A percentile compares a stretch with the other conserved stretches of the same genome.
phyloP scores from a whole-genome alignment of 208 protist species.

The Acanthamoeba comandoni region DNA sequence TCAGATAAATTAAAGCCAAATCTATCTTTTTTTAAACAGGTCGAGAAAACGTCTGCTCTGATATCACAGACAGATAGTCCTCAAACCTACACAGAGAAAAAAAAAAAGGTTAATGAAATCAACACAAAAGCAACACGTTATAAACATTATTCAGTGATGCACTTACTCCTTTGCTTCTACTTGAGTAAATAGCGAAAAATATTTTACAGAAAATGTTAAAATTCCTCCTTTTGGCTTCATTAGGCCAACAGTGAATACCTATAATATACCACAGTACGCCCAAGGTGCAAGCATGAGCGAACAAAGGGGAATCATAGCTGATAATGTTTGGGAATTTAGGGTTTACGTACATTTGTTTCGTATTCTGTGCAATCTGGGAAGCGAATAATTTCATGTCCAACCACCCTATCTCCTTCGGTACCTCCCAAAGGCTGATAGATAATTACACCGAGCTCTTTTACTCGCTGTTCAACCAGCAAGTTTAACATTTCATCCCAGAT shows the following conservation, averaged over 20 bases:
- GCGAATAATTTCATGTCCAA: not conserved
- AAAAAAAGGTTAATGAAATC: not conserved
- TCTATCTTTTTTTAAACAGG: slow-evolving; percentile 47
- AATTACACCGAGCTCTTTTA: not conserved
- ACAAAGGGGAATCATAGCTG: too few relatives aligned
- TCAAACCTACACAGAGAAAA: not conserved
- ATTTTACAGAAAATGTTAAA: slow-evolving; percentile 36
- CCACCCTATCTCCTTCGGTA: slow-evolving; percentile 24
- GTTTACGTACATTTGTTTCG: slow-evolving; percentile 19
- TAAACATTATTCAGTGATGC: not conserved
- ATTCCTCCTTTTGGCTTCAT: slow-evolving; percentile 21
- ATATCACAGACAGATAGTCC: slow-evolving; percentile 49
- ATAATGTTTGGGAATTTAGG: not conserved
- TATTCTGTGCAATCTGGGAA: slow-evolving; percentile 46
- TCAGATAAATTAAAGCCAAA: slow-evolving; percentile 45
- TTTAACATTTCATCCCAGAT: slow-evolving; percentile 63
- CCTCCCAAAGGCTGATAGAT: not conserved
- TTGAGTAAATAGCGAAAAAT: slow-evolving; percentile 32
- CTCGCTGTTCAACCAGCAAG: slow-evolving; percentile 54
- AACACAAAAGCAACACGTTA: too few relatives aligned
- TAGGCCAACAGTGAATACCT: slow-evolving; percentile 15
- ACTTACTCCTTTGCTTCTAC: slow-evolving; percentile 43
- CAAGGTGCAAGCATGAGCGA: too few relatives aligned
- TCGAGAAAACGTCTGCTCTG: slow-evolving; percentile 63
- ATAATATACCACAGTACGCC: too few relatives aligned